These are phyloP conservation scores for Peniophora sp. DNA, from an alignment of 1,284 basidiomycete species.

Conservation along the genomic window DNA sequence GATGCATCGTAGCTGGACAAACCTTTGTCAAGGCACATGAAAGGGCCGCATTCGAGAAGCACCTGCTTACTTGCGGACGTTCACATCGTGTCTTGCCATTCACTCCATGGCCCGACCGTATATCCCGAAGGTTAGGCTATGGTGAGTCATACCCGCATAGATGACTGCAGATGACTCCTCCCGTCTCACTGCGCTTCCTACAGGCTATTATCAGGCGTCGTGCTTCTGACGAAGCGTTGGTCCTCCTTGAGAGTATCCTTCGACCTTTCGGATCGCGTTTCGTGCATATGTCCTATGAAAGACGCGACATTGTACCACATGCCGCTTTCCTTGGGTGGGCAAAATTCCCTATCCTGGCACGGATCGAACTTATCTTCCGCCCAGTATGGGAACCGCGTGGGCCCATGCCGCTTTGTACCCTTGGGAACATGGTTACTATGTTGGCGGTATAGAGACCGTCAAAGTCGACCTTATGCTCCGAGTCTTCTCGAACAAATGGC, in stretches of 20 bases:
- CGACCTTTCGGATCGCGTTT: conserved; percentile 79
- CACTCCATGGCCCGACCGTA: conserved; percentile 90
- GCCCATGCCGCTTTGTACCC: conserved; percentile 74
- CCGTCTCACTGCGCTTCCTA: no score
- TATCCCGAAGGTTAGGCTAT: conserved; percentile 89
- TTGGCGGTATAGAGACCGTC: conserved; percentile 97
- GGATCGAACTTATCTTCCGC: background rate
- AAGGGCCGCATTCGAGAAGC: conserved; percentile 81
- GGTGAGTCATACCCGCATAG: conserved; percentile 42
- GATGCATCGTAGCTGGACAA: conserved; percentile 91
- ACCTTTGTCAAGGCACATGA: conserved; percentile 98
- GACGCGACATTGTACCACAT: conserved; percentile 94
- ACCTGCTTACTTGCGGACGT: conserved; percentile 85
- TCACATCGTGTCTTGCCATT: conserved; percentile 90
- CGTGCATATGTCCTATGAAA: conserved; percentile 91
- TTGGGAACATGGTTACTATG: conserved; percentile 92
- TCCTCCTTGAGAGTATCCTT: conserved; percentile 80
- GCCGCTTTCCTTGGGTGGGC: conserved; percentile 97
- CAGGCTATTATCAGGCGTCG: conserved; percentile 92
- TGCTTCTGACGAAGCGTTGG: conserved; percentile 66
- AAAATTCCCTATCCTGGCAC: conserved; percentile 8
- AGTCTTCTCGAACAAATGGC: conserved; percentile 97
- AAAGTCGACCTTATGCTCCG: conserved; percentile 97
- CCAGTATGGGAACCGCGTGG: conserved; percentile 98
- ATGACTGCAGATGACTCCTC: no score